These are phyloP conservation scores for Bruguiera parviflora DNA, from an alignment of 345 rosid species.

Conservation along the genomic window DNA sequence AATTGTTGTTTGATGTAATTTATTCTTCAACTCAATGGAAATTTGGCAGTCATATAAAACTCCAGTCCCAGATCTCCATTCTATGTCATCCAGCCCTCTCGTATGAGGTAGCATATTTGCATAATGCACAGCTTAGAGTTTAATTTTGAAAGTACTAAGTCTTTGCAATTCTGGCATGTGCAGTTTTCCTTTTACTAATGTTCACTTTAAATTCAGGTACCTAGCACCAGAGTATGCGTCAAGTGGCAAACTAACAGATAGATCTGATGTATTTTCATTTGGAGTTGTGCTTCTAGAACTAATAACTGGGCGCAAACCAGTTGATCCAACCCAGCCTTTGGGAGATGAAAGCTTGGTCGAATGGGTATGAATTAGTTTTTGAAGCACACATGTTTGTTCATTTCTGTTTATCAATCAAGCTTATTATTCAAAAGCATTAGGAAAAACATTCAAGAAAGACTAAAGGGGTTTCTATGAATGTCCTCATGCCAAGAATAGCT, in stretches of 20 bases:
- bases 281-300: constrained; percentile 97
- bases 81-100: neutral
- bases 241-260: constrained; percentile 90
- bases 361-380: constrained; percentile 57
- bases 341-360: constrained; percentile 99
- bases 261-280: constrained; percentile 93
- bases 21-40: too few species aligned
- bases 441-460: too few species aligned
- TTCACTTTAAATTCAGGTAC: constrained; percentile 49
- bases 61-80: too few species aligned
- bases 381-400: neutral
- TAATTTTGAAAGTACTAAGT: neutral
- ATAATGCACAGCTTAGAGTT: neutral
- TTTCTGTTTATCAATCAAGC: neutral
- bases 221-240: constrained; percentile 96
- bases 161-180: neutral
- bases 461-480: too few species aligned
- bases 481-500: too few species aligned
- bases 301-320: constrained; percentile 89
- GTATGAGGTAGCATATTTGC: neutral
- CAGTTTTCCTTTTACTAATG: neutral
- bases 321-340: constrained; percentile 70
- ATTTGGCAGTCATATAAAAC: too few species aligned
- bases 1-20: too few species aligned
- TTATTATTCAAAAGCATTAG: neutral